Evolutionary conservation across 2,329 filamentous ascomycete species (phyloP).

Genomic region (Orbilia brochopaga): DNA sequence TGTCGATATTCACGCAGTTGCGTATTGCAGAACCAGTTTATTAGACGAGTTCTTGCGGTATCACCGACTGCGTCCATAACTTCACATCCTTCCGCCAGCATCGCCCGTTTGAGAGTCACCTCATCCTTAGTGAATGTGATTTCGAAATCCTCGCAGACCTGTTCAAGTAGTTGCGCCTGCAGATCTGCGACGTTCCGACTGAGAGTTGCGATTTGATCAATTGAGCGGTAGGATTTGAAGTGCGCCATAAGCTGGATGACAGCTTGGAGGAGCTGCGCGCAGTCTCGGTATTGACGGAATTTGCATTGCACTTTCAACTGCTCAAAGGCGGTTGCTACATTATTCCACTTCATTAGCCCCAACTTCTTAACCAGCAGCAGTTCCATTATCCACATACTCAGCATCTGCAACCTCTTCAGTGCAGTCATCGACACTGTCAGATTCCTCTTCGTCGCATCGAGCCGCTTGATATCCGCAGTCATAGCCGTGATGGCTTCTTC

Average conservation of each 20-base stretch:
- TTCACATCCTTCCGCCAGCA: conserved; percentile 82
- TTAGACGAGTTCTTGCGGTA: conserved; percentile 76
- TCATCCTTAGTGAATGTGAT: conserved; percentile 90
- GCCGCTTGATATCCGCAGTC: conserved; percentile 97
- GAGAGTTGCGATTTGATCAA: conserved; percentile 94
- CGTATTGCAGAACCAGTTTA: conserved; percentile 98
- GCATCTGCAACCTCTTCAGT: conserved; percentile 94
- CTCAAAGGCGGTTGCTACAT: conserved; percentile 83
- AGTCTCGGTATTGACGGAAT: conserved; percentile 90
- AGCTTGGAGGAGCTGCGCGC: conserved; percentile 88
- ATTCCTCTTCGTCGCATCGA: conserved; percentile 96
- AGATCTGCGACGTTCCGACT: conserved; percentile 92
- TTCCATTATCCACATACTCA: conserved; percentile 63
- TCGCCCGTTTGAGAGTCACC: conserved; percentile 70
- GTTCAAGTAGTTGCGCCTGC: conserved; percentile 88
- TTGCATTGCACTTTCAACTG: conserved; percentile 83
- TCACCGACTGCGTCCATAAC: conserved; percentile 96
- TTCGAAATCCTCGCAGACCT: conserved; percentile 99
- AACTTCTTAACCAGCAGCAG: not conserved
- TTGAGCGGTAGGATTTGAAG: conserved; percentile 96
- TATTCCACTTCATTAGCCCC: conserved; percentile 3
- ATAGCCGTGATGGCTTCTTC: conserved; percentile 97
- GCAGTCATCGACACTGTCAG: conserved; percentile 97
- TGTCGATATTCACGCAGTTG: conserved; percentile 93
- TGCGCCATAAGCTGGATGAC: conserved; percentile 97